Base-by-base conservation (phyloP, 768 basidiomycete species). In the Phaffia tasmanica region DNA sequence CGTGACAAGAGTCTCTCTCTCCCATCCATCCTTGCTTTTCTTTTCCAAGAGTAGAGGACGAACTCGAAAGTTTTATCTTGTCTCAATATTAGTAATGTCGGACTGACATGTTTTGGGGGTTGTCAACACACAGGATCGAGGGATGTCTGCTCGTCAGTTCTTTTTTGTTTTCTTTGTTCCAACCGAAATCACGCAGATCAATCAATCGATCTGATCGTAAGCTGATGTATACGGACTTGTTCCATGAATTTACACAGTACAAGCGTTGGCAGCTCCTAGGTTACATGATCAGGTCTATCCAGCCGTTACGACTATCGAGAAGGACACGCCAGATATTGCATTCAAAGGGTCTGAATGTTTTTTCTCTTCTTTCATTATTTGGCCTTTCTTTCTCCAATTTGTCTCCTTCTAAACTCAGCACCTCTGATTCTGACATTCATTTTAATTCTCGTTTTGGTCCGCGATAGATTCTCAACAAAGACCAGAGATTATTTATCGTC, bases 271-370 rank as follows among this genome's bases (percentile, higher is more conserved):
- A 14, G 21, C 19, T 29, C 67, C 67, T 29, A 48, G 67, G 2
- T 25, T 69, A 16, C 67, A 69, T 53, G 67, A 69, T 32, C 67
- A 69, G 53, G 55, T 69, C 50, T 69, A 49, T 30, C 67, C 67
- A 6, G 30, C 55, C 1, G 25, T 64, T 27, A 57, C 62, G 27
- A 23, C 27, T 4, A n/a, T 69, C 27, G 67, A 69, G 56, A 53
- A 25, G 58, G 35, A 50, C 48, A 30, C 42, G 35, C 63, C 61
- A 19, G 57, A 15, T 21, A 35, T 69, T 3, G 47, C 27, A 0
- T 69, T 69, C 48, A 25, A 14, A 4, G 67, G 67, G 62, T 68
- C 32, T n/a, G 27, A 42, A 8, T 19, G 7, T 21, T 42, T 21
- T 30, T 18, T 8, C 32, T 51, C 29, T 42, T 46, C 48, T n/a